Conservation (phyloP, 2,329 filamentous ascomycete genomes). For the Geoglossum cookeanum region DNA sequence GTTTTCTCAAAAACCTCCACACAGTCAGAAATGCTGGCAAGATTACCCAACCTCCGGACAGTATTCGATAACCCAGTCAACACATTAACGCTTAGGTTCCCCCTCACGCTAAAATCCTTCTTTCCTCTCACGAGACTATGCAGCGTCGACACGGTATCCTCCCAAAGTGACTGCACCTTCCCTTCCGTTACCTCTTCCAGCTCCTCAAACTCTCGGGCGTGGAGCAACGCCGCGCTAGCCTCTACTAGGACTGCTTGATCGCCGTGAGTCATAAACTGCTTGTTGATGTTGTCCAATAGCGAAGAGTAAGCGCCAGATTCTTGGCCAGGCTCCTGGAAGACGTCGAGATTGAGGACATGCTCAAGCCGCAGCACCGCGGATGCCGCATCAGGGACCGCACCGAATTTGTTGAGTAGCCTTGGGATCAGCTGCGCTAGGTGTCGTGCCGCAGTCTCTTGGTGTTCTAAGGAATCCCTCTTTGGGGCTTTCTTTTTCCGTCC, state of each 20-base stretch:
- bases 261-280: conserved; percentile 84
- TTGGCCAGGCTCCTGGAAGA: conserved; percentile 77
- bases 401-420: conserved; percentile 76
- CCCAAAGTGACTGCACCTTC: conserved; percentile 71
- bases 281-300: conserved; percentile 76
- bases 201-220: conserved; percentile 70
- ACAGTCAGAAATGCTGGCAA: conserved; percentile 63
- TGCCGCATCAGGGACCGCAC: conserved; percentile 71
- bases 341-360: conserved; percentile 67
- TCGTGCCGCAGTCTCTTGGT: conserved; percentile 60
- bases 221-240: conserved; percentile 62
- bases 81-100: conserved; percentile 43
- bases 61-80: conserved; percentile 55
- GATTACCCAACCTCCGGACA: conserved; percentile 60
- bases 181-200: conserved; percentile 68
- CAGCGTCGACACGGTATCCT: conserved; percentile 58
- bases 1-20: conserved; percentile 50
- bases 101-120: conserved; percentile 51
- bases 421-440: conserved; percentile 66
- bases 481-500: conserved; percentile 37
- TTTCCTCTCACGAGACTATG: conserved; percentile 50
- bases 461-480: conserved; percentile 43
- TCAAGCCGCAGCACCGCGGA: conserved; percentile 72
- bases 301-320: conserved; percentile 63
- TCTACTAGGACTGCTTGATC: conserved; percentile 72